Conservation (phyloP, 2,329 filamentous ascomycete species). For the Arthrobotrys iridis region DNA sequence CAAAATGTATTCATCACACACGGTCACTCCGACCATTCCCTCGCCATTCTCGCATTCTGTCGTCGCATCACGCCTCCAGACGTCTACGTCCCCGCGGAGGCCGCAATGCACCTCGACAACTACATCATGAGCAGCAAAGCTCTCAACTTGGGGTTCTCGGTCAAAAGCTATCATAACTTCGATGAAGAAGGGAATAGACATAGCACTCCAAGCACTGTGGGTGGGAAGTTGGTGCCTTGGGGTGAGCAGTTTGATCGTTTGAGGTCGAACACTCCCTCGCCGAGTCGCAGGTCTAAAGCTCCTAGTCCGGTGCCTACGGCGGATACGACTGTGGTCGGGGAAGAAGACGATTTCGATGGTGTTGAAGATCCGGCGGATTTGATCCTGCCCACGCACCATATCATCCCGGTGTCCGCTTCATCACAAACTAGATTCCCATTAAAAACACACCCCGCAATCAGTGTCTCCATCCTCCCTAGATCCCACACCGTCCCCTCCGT, state of each 20-base stretch:
- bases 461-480: slow-evolving; percentile 64
- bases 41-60: slow-evolving; percentile 64
- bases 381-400: slow-evolving; percentile 39
- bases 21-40: slow-evolving; percentile 65
- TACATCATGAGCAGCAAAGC: slow-evolving; percentile 59
- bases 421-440: neutral
- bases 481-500: slow-evolving; percentile 66
- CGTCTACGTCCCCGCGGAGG: slow-evolving; percentile 61
- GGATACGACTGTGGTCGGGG: slow-evolving; percentile 61
- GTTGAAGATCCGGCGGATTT: slow-evolving; percentile 27
- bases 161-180: slow-evolving; percentile 42
- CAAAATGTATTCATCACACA: slow-evolving; percentile 67
- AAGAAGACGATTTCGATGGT: slow-evolving; percentile 58
- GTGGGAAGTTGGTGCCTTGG: neutral
- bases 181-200: slow-evolving; percentile 27
- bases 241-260: neutral
- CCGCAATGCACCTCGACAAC: slow-evolving; percentile 60
- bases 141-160: slow-evolving; percentile 30
- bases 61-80: slow-evolving; percentile 65
- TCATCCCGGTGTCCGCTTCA: slow-evolving; percentile 29
- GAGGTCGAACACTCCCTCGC: slow-evolving; percentile 16
- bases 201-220: neutral
- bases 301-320: neutral
- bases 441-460: slow-evolving; percentile 58
- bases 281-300: slow-evolving; percentile 13